phyloP scores from a whole-genome alignment of 257 asterid genomes.

The Solanum rostratum region DNA sequence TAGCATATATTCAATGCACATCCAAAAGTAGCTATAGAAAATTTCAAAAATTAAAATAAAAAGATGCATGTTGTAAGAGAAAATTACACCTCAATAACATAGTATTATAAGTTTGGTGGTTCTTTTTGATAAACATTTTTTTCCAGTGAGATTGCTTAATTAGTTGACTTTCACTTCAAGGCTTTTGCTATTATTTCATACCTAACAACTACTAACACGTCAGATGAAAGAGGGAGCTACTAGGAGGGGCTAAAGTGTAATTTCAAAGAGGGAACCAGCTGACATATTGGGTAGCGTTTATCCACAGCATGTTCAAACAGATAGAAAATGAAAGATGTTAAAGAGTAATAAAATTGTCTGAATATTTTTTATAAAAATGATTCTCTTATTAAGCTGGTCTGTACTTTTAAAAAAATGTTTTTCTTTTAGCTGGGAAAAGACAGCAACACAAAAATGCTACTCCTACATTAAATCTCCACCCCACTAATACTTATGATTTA shows the following conservation, averaged over 20 bases:
- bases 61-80: neutral
- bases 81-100: neutral
- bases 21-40: neutral
- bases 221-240: neutral
- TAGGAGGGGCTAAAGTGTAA: neutral
- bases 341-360: neutral
- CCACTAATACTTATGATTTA: neutral
- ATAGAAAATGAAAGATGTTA: neutral
- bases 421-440: neutral
- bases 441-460: neutral
- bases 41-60: neutral
- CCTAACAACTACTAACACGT: neutral
- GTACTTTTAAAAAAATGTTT: neutral
- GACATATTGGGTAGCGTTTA: neutral
- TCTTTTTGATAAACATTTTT: neutral
- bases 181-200: neutral
- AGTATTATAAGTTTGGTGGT: neutral
- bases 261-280: neutral
- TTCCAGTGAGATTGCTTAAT: neutral
- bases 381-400: neutral
- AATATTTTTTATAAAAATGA: neutral
- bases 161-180: neutral
- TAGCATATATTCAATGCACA: too few species aligned
- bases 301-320: neutral
- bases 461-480: neutral